Evolutionary conservation across 2,329 filamentous ascomycete genomes (phyloP).

Genomic region (Mariannaea sp.): DNA sequence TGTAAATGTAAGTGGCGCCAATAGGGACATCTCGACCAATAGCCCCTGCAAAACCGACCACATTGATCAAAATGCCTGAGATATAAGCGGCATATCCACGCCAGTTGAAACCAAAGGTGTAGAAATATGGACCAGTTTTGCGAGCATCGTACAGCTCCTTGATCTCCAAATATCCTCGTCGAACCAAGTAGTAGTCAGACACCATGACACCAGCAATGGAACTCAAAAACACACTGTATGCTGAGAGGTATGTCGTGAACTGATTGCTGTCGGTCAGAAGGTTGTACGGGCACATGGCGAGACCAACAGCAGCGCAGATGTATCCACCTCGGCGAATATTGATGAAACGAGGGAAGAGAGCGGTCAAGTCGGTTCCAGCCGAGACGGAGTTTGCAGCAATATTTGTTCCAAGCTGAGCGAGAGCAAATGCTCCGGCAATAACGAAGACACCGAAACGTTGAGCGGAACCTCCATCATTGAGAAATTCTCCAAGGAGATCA

Average conservation of each 20-base stretch:
- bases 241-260: conserved; percentile 89
- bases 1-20: conserved; percentile 85
- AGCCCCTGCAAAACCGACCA: conserved; percentile 87
- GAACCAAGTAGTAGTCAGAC: conserved; percentile 85
- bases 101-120: conserved; percentile 75
- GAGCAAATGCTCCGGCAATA: conserved; percentile 70
- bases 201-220: conserved; percentile 92
- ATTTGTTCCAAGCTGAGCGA: conserved; percentile 85
- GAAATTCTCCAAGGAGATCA: conserved; percentile 67
- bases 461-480: conserved; percentile 68
- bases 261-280: conserved; percentile 75
- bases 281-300: conserved; percentile 88
- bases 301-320: conserved; percentile 76
- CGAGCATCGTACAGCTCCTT: conserved; percentile 78
- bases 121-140: conserved; percentile 73
- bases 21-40: conserved; percentile 73
- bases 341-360: conserved; percentile 76
- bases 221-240: conserved; percentile 92
- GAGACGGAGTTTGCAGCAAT: conserved; percentile 87
- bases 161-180: conserved; percentile 79
- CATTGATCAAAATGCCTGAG: conserved; percentile 82
- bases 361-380: conserved; percentile 81
- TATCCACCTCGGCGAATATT: conserved; percentile 88
- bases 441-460: conserved; percentile 78
- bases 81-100: conserved; percentile 84